Percentiles rank a stretch among this genome's conserved stretches.
phyloP scores from a whole-genome alignment of 768 basidiomycete genomes.

The Tephrocybe rancida region DNA sequence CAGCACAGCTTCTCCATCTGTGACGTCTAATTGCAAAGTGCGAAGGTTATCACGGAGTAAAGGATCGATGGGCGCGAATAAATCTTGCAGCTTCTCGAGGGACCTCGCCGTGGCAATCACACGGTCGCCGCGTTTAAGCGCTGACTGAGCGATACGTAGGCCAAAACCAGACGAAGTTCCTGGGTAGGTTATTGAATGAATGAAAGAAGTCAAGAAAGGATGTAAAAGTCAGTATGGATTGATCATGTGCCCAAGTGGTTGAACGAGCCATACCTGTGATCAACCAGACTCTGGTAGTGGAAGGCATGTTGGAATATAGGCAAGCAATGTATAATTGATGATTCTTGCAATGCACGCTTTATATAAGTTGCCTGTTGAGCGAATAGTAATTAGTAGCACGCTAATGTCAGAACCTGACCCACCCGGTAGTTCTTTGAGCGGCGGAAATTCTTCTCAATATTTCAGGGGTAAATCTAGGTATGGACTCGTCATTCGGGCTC shows the following conservation, averaged over 20 bases:
- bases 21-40: constrained; percentile 53
- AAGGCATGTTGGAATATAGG: constrained; percentile 9
- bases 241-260: not conserved
- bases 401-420: constrained; percentile 1
- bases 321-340: not conserved
- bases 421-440: constrained; percentile 6
- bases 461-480: not conserved
- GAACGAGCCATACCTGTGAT: constrained; percentile 20
- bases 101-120: constrained; percentile 63
- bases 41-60: constrained; percentile 38
- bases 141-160: constrained; percentile 46
- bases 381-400: not conserved
- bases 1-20: constrained; percentile 43
- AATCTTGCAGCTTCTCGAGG: constrained; percentile 38
- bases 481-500: too few relatives aligned
- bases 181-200: constrained; percentile 26
- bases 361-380: constrained; percentile 1
- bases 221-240: too few relatives aligned
- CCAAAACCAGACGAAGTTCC: constrained; percentile 67
- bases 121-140: constrained; percentile 56
- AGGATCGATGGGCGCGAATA: constrained; percentile 26
- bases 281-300: constrained; percentile 32
- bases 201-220: not conserved
- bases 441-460: not conserved
- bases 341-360: not conserved